Percentiles rank a stretch among this genome's conserved stretches.
These are phyloP conservation scores for Dalbergia cochinchinensis DNA, from an alignment of 306 rosid genomes.

Conservation along the genomic window DNA sequence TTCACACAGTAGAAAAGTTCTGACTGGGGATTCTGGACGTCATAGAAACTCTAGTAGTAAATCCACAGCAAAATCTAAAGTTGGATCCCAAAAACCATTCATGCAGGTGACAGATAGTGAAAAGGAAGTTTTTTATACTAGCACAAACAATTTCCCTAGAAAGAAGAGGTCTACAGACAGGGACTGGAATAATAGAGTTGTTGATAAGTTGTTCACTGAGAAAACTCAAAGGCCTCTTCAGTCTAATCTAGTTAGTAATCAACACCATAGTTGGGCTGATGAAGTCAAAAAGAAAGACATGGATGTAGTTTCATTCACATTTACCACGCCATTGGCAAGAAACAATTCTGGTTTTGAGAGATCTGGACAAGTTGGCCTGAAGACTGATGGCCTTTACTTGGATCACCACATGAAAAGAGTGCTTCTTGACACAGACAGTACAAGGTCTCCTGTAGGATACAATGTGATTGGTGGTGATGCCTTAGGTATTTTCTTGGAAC, in stretches of 20 bases:
- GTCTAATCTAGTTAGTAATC: conserved; percentile 46
- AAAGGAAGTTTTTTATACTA: conserved; percentile 63
- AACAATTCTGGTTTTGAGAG: conserved; percentile 55
- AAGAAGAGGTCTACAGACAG: conserved; percentile 73
- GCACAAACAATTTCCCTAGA: conserved; percentile 59
- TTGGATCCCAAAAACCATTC: conserved; percentile 58
- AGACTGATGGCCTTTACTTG: conserved; percentile 36
- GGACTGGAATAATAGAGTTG: conserved; percentile 58
- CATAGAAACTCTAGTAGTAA: conserved; percentile 59
- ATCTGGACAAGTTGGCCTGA: conserved; percentile 47
- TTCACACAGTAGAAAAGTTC: conserved; percentile 55
- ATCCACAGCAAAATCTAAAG: conserved; percentile 57
- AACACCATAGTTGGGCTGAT: conserved; percentile 53
- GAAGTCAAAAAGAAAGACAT: conserved; percentile 66
- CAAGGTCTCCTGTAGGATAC: conserved; percentile 65
- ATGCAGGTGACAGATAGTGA: conserved; percentile 58
- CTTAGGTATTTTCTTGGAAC: conserved; percentile 77
- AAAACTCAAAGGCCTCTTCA: conserved; percentile 59
- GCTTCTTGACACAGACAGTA: conserved; percentile 54
- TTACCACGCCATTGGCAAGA: conserved; percentile 75
- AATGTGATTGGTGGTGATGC: conserved; percentile 73
- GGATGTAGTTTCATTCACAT: conserved; percentile 88
- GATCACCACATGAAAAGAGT: conserved; percentile 59
- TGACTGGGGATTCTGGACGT: conserved; percentile 57
- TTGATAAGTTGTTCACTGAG: conserved; percentile 51